These are phyloP conservation scores for Alternaria triticimaculans DNA, from an alignment of 2,329 filamentous ascomycete genomes.

Conservation along the genomic window DNA sequence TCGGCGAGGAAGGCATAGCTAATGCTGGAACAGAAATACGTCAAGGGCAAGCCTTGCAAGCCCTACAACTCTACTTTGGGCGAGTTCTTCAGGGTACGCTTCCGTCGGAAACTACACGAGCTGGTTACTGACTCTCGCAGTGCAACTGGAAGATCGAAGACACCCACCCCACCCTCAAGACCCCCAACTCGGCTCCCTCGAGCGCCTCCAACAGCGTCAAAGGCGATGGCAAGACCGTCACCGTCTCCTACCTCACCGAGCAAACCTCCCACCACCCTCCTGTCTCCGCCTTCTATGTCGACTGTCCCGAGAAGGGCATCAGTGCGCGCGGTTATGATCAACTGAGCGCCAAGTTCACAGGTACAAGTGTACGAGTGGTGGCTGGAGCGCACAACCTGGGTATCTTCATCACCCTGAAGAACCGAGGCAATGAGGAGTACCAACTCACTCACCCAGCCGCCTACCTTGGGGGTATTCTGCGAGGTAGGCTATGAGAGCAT, in stretches of 20 bases:
- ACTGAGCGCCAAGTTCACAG: conserved; percentile 96
- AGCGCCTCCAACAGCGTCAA: conserved; percentile 46
- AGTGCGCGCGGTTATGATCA: conserved; percentile 92
- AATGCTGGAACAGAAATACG: conserved; percentile 74
- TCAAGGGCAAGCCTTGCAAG: conserved; percentile 98
- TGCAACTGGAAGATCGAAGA: conserved; percentile 96
- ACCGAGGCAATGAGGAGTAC: conserved; percentile 85
- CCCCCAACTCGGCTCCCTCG: conserved; percentile 51
- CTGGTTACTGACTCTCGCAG: conserved; percentile 52
- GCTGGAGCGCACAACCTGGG: conserved; percentile 93
- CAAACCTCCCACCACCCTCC: conserved; percentile 98
- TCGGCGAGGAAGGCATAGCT: conserved; percentile 20
- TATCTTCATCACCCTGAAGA: conserved; percentile 88
- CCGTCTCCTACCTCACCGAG: conserved; percentile 93
- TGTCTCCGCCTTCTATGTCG: conserved; percentile 92
- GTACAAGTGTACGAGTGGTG: conserved; percentile 88
- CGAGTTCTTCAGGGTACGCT: conserved; percentile 89
- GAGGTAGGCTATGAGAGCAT: conserved; percentile 55
- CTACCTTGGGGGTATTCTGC: conserved; percentile 84
- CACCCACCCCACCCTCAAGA: conserved; percentile 67
- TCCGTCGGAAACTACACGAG: neutral
- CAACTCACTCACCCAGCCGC: conserved; percentile 95
- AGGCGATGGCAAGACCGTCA: conserved; percentile 63
- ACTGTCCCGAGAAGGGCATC: conserved; percentile 89
- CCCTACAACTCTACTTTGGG: conserved; percentile 97